phyloP scores from a whole-genome alignment of 306 rosid genomes.

The Lotus japonicus region DNA sequence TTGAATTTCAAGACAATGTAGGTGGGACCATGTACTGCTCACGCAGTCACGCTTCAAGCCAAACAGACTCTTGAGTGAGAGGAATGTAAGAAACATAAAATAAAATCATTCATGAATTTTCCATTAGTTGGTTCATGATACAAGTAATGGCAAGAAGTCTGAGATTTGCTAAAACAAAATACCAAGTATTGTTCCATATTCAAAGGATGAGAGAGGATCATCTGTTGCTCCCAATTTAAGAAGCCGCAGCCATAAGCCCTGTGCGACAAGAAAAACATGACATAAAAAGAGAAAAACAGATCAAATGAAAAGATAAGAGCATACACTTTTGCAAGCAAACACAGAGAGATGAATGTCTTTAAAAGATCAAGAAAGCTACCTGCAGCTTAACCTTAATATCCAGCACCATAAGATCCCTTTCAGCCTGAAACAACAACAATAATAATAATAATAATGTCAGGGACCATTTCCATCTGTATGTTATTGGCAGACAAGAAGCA shows the following conservation, averaged over 20 bases:
- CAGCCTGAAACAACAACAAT: slow-evolving; percentile 60
- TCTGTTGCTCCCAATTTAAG: slow-evolving; percentile 91
- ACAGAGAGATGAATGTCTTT: background rate
- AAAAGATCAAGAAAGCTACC: slow-evolving; percentile 42
- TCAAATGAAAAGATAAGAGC: background rate
- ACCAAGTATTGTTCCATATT: slow-evolving; percentile 99
- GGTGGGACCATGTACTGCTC: too few species aligned
- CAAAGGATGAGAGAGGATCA: slow-evolving; percentile 98
- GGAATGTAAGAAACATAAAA: too few species aligned
- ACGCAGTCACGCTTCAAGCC: too few species aligned
- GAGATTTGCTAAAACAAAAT: slow-evolving; percentile 22
- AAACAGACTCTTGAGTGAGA: too few species aligned
- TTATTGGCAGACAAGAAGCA: slow-evolving; percentile 15
- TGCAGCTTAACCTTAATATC: slow-evolving; percentile 97
- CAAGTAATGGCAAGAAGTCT: slow-evolving; percentile 13
- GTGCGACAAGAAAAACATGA: slow-evolving; percentile 24
- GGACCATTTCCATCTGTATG: slow-evolving; percentile 6
- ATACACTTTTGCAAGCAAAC: background rate
- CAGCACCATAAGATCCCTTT: slow-evolving; percentile 95
- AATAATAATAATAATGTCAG: slow-evolving; percentile 1
- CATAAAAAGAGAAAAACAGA: background rate
- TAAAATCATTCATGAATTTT: too few species aligned
- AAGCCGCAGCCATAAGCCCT: slow-evolving; percentile 99
- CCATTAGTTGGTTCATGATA: too few species aligned
- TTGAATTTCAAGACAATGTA: too few species aligned